Conservation (phyloP, 176 grass and related monocot genomes). For the Triticum aestivum region IWGSC_CS_RefSeq_v2.1 NC_057796.1:62351753-62352252, state of each 20-base stretch:
- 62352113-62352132: slow-evolving; percentile 37
- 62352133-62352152: slow-evolving; percentile 48
- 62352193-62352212: slow-evolving; percentile 32
- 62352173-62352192: slow-evolving; percentile 34
- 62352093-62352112: slow-evolving; percentile 24
- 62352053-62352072: slow-evolving; percentile 55
- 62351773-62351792: background rate
- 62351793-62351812: background rate
- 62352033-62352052: slow-evolving; percentile 29
- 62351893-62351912: background rate
- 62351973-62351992: slow-evolving; percentile 30
- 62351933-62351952: slow-evolving; percentile 11
- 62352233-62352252: background rate
- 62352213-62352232: slow-evolving; percentile 33
- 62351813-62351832: background rate
- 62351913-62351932: background rate
- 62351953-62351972: slow-evolving; percentile 37
- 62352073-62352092: slow-evolving; percentile 26
- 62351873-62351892: slow-evolving; percentile 9
- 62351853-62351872: background rate
- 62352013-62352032: slow-evolving; percentile 34
- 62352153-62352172: slow-evolving; percentile 49
- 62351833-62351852: background rate
- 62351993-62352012: slow-evolving; percentile 32
- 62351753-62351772: background rate